Evolutionary conservation across 495 filamentous ascomycete species (phyloP).

Genomic region (Penicillium fimorum): DNA sequence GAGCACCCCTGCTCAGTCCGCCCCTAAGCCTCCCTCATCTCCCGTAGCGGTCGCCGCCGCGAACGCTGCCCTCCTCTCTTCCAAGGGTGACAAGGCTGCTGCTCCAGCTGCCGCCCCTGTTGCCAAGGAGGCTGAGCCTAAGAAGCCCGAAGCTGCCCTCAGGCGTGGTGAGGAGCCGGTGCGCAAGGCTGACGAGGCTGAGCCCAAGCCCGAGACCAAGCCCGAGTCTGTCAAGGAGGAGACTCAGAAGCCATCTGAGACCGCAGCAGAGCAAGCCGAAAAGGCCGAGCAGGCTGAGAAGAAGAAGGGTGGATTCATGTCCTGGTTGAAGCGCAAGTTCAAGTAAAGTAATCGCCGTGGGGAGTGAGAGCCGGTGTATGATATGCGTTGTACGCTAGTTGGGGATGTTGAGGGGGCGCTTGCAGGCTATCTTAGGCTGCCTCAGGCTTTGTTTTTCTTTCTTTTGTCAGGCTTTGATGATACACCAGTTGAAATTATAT

Average conservation of each 20-base stretch:
- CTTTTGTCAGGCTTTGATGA: constrained; percentile 24
- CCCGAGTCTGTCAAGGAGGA: constrained; percentile 11
- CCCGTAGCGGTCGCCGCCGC: constrained; percentile 29
- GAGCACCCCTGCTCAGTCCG: constrained; percentile 5
- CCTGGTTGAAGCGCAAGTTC: constrained; percentile 33
- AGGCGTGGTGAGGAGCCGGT: constrained; percentile 26
- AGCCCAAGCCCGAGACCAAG: constrained; percentile 9
- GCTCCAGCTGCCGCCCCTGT: constrained; percentile 14
- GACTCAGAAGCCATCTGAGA: constrained; percentile 12
- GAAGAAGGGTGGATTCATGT: constrained; percentile 34
- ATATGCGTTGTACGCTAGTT: constrained; percentile 19
- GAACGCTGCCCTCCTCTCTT: constrained; percentile 25
- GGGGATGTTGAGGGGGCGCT: neutral
- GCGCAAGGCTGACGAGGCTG: constrained; percentile 17
- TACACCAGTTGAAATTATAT: constrained; percentile 36
- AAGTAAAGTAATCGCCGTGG: constrained; percentile 14
- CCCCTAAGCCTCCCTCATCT: constrained; percentile 11
- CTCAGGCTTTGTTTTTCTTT: constrained; percentile 13
- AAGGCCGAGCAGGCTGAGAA: constrained; percentile 20
- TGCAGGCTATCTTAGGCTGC: neutral
- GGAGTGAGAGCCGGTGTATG: constrained; percentile 24
- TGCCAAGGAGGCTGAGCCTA: constrained; percentile 19
- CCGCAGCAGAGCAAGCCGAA: constrained; percentile 17
- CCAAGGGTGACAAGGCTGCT: constrained; percentile 24
- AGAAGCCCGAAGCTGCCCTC: constrained; percentile 29